Conservation (phyloP, 2,329 filamentous ascomycete species). For the Trichoderma afroharzianum region DNA sequence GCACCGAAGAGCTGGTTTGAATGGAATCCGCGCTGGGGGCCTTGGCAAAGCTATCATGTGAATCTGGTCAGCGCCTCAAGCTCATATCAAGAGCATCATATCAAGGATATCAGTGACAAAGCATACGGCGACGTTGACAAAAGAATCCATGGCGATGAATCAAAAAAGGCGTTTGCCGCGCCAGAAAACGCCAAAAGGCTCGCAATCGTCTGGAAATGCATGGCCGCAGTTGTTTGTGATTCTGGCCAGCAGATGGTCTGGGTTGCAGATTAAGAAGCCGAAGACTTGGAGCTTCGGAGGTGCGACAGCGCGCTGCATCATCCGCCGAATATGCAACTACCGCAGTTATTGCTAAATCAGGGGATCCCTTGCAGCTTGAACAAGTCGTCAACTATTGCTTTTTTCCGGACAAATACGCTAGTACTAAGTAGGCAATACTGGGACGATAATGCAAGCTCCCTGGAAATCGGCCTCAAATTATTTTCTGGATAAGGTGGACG, state of each 20-base stretch:
- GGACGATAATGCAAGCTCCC: neutral
- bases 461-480: neutral
- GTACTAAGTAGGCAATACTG: neutral
- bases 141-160: slow-evolving; percentile 85
- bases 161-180: slow-evolving; percentile 68
- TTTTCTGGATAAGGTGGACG: neutral
- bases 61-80: slow-evolving; percentile 3
- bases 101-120: neutral
- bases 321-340: slow-evolving; percentile 1
- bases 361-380: neutral
- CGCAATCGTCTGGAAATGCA: slow-evolving; percentile 31
- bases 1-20: slow-evolving; percentile 45
- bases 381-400: neutral
- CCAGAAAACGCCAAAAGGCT: slow-evolving; percentile 53
- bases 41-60: slow-evolving; percentile 32
- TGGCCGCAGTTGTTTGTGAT: slow-evolving; percentile 9
- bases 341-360: slow-evolving; percentile 2
- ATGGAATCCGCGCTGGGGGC: slow-evolving; percentile 39
- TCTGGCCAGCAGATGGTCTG: slow-evolving; percentile 1
- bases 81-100: neutral
- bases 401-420: neutral
- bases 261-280: slow-evolving; percentile 1
- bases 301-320: slow-evolving; percentile 11
- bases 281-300: slow-evolving; percentile 4
- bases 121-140: slow-evolving; percentile 80